A percentile compares a stretch with the other conserved stretches of the same genome.
phyloP scores from a whole-genome alignment of 2,329 filamentous ascomycete genomes.

The Rhexocercosporidium sp. region DNA sequence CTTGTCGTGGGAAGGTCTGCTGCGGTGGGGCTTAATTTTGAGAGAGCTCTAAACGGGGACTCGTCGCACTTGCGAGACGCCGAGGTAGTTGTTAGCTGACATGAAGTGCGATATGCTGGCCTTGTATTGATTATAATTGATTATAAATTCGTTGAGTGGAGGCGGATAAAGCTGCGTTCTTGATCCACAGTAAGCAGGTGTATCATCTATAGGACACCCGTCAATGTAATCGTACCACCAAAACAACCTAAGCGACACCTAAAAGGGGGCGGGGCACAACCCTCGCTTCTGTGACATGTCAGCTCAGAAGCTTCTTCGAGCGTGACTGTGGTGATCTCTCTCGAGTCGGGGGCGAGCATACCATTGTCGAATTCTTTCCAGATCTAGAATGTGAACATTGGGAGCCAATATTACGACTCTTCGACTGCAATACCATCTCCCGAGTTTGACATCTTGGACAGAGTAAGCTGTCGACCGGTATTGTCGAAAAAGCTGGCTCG shows the following conservation, averaged over 20 bases:
- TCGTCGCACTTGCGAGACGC: background rate
- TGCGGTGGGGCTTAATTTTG: background rate
- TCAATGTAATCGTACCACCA: background rate
- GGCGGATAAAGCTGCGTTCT: too few relatives aligned
- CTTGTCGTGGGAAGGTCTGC: too few relatives aligned
- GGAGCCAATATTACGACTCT: slow-evolving; percentile 44
- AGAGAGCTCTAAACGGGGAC: too few relatives aligned
- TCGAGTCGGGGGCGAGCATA: slow-evolving; percentile 73
- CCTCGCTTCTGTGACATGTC: slow-evolving; percentile 58
- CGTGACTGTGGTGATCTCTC: slow-evolving; percentile 68
- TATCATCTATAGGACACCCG: slow-evolving; percentile 56
- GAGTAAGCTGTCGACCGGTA: background rate
- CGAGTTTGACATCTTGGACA: too few relatives aligned
- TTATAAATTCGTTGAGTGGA: background rate
- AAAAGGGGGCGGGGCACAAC: slow-evolving; percentile 34
- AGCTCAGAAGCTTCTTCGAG: slow-evolving; percentile 69
- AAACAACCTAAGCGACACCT: background rate
- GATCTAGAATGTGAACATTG: slow-evolving; percentile 69
- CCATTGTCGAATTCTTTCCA: slow-evolving; percentile 77
- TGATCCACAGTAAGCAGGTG: slow-evolving; percentile 75
- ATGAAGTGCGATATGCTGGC: background rate
- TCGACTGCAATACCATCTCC: too few relatives aligned
- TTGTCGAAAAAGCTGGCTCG: background rate
- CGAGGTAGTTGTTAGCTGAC: background rate
- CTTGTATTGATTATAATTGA: background rate